phyloP scores from a whole-genome alignment of 257 asterid species.

The Echium plantagineum region DNA sequence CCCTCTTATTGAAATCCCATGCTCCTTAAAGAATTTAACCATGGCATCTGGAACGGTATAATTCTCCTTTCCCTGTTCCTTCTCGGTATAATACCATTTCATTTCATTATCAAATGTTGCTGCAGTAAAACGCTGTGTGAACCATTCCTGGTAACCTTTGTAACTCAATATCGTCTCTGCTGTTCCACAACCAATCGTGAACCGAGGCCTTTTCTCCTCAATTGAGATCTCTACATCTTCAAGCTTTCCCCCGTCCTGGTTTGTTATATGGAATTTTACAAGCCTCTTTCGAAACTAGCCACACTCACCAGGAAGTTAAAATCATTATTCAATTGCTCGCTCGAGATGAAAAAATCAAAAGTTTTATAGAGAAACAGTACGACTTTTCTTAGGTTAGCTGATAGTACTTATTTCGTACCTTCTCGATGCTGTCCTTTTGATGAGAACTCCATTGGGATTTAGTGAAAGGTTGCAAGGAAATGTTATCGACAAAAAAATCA shows the following conservation, averaged over 20 bases:
- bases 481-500: conserved; percentile 24
- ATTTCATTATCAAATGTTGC: conserved; percentile 41
- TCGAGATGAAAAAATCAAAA: no score
- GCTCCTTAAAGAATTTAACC: conserved; percentile 25
- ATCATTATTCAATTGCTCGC: no score
- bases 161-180: conserved; percentile 19
- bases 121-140: conserved; percentile 33
- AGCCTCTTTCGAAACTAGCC: conserved; percentile 20
- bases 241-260: conserved; percentile 21
- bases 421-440: conserved; percentile 36
- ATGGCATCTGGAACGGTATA: conserved; percentile 43
- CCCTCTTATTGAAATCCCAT: conserved; percentile 32
- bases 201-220: conserved; percentile 27
- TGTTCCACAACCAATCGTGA: conserved; percentile 31
- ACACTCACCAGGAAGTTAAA: no score
- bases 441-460: conserved; percentile 42
- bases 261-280: conserved; percentile 20
- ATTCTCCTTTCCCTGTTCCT: conserved; percentile 19
- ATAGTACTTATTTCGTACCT: conserved; percentile 16
- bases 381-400: no score
- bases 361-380: no score
- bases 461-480: conserved; percentile 60
- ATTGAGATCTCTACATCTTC: conserved; percentile 25
- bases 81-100: conserved; percentile 48
- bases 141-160: conserved; percentile 38